These are phyloP conservation scores for Penicillium sp. DNA, from an alignment of 2,329 filamentous ascomycete genomes.

Conservation along the genomic window DNA sequence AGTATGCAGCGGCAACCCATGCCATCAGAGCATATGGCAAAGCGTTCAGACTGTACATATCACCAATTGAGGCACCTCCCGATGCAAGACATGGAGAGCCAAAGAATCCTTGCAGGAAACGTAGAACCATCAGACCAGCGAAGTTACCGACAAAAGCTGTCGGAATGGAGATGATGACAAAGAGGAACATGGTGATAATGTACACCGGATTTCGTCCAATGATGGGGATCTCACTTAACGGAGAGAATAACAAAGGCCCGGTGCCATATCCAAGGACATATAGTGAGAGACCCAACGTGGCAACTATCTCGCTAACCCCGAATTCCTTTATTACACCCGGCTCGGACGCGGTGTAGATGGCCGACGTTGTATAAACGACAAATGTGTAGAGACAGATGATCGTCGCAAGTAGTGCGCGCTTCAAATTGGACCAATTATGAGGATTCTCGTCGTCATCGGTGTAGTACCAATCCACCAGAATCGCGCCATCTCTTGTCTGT, in stretches of 20 bases:
- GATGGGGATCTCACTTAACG: slow-evolving; percentile 64
- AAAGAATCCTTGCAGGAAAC: slow-evolving; percentile 67
- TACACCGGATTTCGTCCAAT: slow-evolving; percentile 70
- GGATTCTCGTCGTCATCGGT: slow-evolving; percentile 28
- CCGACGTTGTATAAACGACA: slow-evolving; percentile 37
- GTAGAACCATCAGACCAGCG: slow-evolving; percentile 61
- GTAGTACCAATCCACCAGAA: slow-evolving; percentile 38
- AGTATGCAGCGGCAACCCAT: slow-evolving; percentile 54
- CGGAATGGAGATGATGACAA: slow-evolving; percentile 66
- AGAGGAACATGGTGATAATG: slow-evolving; percentile 65
- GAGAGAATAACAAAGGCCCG: slow-evolving; percentile 65
- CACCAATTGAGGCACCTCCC: slow-evolving; percentile 48
- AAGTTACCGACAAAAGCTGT: slow-evolving; percentile 64
- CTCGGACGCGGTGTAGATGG: slow-evolving; percentile 34
- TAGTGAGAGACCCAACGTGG: slow-evolving; percentile 33
- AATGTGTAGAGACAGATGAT: slow-evolving; percentile 38
- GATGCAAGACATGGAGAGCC: slow-evolving; percentile 65
- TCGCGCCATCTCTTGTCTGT: slow-evolving; percentile 36
- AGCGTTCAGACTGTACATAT: slow-evolving; percentile 54
- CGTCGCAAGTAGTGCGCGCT: slow-evolving; percentile 25
- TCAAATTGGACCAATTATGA: slow-evolving; percentile 34
- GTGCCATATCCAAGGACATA: slow-evolving; percentile 51
- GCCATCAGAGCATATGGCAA: slow-evolving; percentile 60
- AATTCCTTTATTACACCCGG: slow-evolving; percentile 27
- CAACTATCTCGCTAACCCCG: slow-evolving; percentile 27